These are phyloP conservation scores for Arthroderma sp. DNA, from an alignment of 2,329 filamentous ascomycete genomes.

Conservation along the genomic window DNA sequence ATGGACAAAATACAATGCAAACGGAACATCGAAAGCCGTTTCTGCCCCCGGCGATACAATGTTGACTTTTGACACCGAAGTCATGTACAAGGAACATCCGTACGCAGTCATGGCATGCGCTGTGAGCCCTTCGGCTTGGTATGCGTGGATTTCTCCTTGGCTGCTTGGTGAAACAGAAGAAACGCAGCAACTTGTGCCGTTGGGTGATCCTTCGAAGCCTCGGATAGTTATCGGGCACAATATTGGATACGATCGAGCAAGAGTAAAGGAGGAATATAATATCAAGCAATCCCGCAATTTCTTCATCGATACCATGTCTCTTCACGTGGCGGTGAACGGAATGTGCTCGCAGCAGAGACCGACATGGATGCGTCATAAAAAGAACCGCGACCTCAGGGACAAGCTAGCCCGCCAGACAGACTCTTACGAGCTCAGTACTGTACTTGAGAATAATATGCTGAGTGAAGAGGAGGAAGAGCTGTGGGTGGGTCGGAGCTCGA, in stretches of 20 bases:
- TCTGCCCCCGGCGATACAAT: slow-evolving; percentile 66
- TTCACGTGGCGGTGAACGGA: slow-evolving; percentile 94
- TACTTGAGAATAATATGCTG: slow-evolving; percentile 55
- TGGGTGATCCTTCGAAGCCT: slow-evolving; percentile 61
- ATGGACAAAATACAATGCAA: slow-evolving; percentile 81
- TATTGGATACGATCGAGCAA: slow-evolving; percentile 82
- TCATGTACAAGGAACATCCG: slow-evolving; percentile 84
- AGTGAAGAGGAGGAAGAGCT: slow-evolving; percentile 82
- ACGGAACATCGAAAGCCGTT: slow-evolving; percentile 60
- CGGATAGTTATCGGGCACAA: slow-evolving; percentile 88
- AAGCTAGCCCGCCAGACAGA: slow-evolving; percentile 60
- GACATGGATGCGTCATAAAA: slow-evolving; percentile 94
- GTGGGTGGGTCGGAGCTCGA: slow-evolving; percentile 87
- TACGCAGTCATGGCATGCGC: slow-evolving; percentile 97
- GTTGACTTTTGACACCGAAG: slow-evolving; percentile 90
- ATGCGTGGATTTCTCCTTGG: slow-evolving; percentile 95
- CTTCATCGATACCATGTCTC: slow-evolving; percentile 94
- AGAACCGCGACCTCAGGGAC: slow-evolving; percentile 72
- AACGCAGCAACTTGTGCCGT: slow-evolving; percentile 68
- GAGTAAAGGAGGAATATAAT: slow-evolving; percentile 79
- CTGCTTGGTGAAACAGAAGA: slow-evolving; percentile 67
- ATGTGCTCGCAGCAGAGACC: slow-evolving; percentile 97
- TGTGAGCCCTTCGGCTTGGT: slow-evolving; percentile 80
- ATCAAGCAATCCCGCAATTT: slow-evolving; percentile 69
- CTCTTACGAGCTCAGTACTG: slow-evolving; percentile 54